Percentiles rank a stretch among this genome's conserved stretches.
These are phyloP conservation scores for Carex myosuroides DNA, from an alignment of 176 grass and related monocot species.

Conservation along the genomic window DNA sequence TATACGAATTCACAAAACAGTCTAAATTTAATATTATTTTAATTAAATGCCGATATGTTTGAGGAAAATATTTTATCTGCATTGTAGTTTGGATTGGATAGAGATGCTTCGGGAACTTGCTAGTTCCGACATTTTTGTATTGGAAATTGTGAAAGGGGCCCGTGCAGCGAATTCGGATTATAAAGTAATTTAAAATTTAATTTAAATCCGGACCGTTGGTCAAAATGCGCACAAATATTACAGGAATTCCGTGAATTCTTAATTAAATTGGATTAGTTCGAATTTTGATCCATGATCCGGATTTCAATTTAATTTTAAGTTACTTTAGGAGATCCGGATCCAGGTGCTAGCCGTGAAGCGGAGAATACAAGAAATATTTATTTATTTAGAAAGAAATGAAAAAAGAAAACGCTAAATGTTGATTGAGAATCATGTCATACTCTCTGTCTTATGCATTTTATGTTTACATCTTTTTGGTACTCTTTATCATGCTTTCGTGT, in stretches of 20 bases:
- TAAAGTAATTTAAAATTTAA: no score
- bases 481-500: slow-evolving; percentile 20
- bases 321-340: no score
- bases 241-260: no score
- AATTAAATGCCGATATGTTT: not conserved
- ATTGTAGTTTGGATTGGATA: slow-evolving; percentile 6
- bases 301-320: no score
- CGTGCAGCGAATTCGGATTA: not conserved
- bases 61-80: not conserved
- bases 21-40: not conserved
- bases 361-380: not conserved
- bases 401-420: not conserved
- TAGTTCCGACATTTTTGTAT: not conserved
- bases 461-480: not conserved
- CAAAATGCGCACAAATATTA: no score
- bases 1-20: no score
- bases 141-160: not conserved
- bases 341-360: no score
- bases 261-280: no score
- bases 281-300: no score
- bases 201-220: no score
- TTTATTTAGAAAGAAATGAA: not conserved
- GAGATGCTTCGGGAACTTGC: not conserved
- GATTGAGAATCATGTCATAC: slow-evolving; percentile 1
- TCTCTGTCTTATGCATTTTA: slow-evolving; percentile 15